phyloP scores from a whole-genome alignment of 257 asterid genomes.

The Nicotiana benthamiana region DNA sequence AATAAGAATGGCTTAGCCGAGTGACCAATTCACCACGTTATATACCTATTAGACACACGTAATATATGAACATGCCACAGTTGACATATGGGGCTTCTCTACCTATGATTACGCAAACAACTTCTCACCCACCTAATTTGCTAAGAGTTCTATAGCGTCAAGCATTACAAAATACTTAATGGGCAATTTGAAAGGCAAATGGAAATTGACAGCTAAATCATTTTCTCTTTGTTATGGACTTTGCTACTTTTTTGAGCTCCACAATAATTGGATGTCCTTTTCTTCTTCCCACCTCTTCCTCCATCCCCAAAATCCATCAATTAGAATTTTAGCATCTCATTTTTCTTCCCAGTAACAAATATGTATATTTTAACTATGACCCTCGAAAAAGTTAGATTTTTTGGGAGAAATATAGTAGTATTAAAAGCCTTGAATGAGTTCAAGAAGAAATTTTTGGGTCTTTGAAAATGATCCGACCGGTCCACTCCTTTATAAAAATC shows the following conservation, averaged over 20 bases:
- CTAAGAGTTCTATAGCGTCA: background rate
- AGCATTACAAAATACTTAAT: background rate
- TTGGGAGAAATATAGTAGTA: background rate
- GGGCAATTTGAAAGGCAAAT: background rate
- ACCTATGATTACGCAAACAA: background rate
- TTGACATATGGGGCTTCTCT: background rate
- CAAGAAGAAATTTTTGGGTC: background rate
- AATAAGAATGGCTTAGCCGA: background rate
- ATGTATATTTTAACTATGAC: background rate
- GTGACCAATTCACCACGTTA: background rate
- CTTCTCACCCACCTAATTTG: background rate
- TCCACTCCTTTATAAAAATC: constrained; percentile 6
- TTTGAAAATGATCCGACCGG: constrained; percentile 8
- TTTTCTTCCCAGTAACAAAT: background rate
- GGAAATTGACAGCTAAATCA: background rate
- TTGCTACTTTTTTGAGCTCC: background rate
- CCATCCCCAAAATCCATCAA: background rate
- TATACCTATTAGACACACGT: background rate
- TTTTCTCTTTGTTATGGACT: background rate
- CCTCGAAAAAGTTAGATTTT: background rate
- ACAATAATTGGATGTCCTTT: background rate
- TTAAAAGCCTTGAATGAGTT: background rate
- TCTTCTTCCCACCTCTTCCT: background rate
- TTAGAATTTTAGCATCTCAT: background rate
- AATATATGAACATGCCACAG: background rate